Conservation (phyloP, 495 filamentous ascomycete species). For the Podospora didyma region DNA sequence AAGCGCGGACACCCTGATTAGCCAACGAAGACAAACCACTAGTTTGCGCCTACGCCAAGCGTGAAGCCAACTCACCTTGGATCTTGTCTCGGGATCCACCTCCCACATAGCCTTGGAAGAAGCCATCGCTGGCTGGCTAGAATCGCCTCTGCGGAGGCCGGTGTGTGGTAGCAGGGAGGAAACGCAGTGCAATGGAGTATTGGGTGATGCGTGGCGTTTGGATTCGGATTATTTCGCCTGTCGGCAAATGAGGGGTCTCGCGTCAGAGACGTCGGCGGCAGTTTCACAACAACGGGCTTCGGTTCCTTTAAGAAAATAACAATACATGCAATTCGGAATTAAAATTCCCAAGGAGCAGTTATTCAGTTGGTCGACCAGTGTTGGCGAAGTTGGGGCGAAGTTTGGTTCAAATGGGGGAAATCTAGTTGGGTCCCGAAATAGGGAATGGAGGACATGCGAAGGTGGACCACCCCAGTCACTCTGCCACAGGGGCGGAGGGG, state of each 20-base stretch:
- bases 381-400: too few relatives aligned
- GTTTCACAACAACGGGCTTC: too few relatives aligned
- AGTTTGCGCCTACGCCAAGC: neutral
- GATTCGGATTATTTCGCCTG: neutral
- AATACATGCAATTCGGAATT: too few relatives aligned
- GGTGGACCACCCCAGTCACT: too few relatives aligned
- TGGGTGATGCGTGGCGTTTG: neutral
- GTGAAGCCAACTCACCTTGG: conserved; percentile 61
- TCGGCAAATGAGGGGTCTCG: neutral
- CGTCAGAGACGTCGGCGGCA: neutral
- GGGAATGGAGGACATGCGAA: too few relatives aligned
- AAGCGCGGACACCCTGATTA: neutral
- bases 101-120: conserved; percentile 84
- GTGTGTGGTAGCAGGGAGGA: neutral
- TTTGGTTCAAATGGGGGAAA: too few relatives aligned
- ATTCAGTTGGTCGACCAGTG: too few relatives aligned
- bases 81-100: conserved; percentile 91
- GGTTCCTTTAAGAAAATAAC: too few relatives aligned
- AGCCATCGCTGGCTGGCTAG: conserved; percentile 34
- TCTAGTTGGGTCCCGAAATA: too few relatives aligned
- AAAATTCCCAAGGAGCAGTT: too few relatives aligned
- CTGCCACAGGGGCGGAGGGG: too few relatives aligned
- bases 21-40: neutral
- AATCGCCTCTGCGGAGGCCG: conserved; percentile 8
- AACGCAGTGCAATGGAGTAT: neutral